Conservation (phyloP, 1,284 basidiomycete genomes). For the Sphaerobolus stellatus region DNA sequence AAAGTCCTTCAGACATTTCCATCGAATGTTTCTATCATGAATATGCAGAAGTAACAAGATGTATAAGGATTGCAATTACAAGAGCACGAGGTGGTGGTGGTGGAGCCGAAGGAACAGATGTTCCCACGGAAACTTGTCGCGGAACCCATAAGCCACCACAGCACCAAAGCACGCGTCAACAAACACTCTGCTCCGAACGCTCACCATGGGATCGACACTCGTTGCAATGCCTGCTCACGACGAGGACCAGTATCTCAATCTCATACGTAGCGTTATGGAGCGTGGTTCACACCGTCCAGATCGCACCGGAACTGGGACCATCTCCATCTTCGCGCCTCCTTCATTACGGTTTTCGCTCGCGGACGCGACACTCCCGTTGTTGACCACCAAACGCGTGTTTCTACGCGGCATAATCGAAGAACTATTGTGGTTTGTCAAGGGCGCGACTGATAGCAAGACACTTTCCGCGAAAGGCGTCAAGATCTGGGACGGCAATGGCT, state of each 20-base stretch:
- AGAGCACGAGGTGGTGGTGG: too few relatives aligned
- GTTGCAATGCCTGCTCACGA: constrained; percentile 49
- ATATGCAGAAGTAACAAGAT: too few relatives aligned
- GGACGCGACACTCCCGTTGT: constrained; percentile 73
- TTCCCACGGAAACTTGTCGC: too few relatives aligned
- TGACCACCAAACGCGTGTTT: constrained; percentile 96
- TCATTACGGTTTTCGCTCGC: constrained; percentile 84
- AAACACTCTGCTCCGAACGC: background rate
- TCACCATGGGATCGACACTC: constrained; percentile 8
- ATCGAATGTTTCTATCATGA: too few relatives aligned
- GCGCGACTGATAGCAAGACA: constrained; percentile 78
- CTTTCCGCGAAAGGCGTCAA: constrained; percentile 85
- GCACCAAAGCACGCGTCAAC: constrained; percentile 8
- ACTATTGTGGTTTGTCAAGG: constrained; percentile 92
- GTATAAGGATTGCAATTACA: too few relatives aligned
- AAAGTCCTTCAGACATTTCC: too few relatives aligned
- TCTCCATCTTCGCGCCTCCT: constrained; percentile 87
- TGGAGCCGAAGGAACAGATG: too few relatives aligned
- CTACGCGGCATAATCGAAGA: constrained; percentile 91
- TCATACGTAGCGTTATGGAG: constrained; percentile 75
- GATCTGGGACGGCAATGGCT: constrained; percentile 98
- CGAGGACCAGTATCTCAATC: constrained; percentile 82
- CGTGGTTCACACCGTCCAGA: constrained; percentile 79
- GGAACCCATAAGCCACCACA: background rate
- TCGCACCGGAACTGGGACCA: constrained; percentile 89